These are phyloP conservation scores for Gaeumannomyces tritici DNA, from an alignment of 2,329 filamentous ascomycete species.

Conservation along the genomic window DNA sequence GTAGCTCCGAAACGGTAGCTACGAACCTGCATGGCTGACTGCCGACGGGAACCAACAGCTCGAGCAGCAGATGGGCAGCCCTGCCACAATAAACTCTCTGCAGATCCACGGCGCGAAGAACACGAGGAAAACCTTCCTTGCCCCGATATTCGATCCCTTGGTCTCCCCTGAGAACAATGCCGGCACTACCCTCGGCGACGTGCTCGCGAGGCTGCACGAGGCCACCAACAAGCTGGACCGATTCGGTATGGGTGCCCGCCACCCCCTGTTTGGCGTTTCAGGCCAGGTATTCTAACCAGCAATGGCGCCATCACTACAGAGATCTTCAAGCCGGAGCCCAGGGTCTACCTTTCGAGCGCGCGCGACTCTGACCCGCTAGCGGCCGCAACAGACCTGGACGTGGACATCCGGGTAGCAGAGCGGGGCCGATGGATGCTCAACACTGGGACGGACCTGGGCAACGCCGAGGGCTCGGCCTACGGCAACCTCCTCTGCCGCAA, in stretches of 20 bases:
- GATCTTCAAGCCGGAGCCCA: constrained; percentile 77
- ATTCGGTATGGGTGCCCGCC: constrained; percentile 52
- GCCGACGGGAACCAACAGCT: constrained; percentile 39
- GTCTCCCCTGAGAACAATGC: constrained; percentile 57
- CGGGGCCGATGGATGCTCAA: constrained; percentile 78
- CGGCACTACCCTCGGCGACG: constrained; percentile 71
- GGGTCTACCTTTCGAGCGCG: constrained; percentile 73
- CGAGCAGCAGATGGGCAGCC: constrained; percentile 73
- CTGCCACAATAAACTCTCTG: constrained; percentile 79
- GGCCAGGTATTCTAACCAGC: neutral
- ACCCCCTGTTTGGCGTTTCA: neutral
- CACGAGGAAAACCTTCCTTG: constrained; percentile 76
- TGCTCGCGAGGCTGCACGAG: constrained; percentile 60
- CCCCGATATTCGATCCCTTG: constrained; percentile 70
- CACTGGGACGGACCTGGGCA: constrained; percentile 90
- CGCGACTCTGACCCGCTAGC: constrained; percentile 58
- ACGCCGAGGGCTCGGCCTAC: constrained; percentile 88
- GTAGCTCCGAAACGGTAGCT: neutral
- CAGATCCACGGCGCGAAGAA: constrained; percentile 73
- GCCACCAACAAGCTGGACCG: constrained; percentile 66
- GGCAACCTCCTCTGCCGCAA: constrained; percentile 82
- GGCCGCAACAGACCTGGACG: constrained; percentile 68
- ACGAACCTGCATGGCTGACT: no score
- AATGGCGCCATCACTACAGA: constrained; percentile 35
- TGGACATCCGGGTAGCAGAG: constrained; percentile 71